A percentile compares a stretch with the other conserved stretches of the same genome.
Conservation (phyloP, 345 rosid species). For the Acer campestre region DNA sequence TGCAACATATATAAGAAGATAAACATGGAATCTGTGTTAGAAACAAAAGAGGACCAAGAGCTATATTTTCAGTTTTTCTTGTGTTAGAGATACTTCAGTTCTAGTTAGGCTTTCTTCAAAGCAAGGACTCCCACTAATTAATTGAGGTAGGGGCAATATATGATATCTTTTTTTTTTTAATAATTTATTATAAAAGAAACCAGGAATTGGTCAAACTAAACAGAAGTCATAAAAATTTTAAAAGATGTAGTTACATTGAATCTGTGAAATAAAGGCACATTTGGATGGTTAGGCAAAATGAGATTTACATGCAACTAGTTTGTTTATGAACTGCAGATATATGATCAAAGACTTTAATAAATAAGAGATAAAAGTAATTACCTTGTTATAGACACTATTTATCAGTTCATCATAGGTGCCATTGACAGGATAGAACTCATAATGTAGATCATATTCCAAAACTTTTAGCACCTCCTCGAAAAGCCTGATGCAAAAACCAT, state of each 20-base stretch:
- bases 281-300: background rate
- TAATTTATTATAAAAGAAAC: too few relatives aligned
- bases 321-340: background rate
- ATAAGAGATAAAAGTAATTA: conserved; percentile 17
- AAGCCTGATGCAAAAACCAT: conserved; percentile 56
- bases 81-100: too few relatives aligned
- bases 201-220: background rate
- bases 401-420: conserved; percentile 50
- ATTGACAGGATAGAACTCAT: conserved; percentile 23
- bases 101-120: background rate
- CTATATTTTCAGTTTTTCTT: background rate
- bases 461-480: conserved; percentile 22
- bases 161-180: too few relatives aligned
- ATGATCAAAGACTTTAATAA: background rate
- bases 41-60: too few relatives aligned
- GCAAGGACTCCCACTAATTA: background rate
- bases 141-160: background rate
- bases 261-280: too few relatives aligned
- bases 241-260: too few relatives aligned
- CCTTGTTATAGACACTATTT: conserved; percentile 44
- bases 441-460: conserved; percentile 29
- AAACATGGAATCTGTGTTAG: too few relatives aligned
- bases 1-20: too few relatives aligned
- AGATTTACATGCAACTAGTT: too few relatives aligned
- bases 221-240: background rate